Evolutionary conservation across 2,329 filamentous ascomycete genomes (phyloP).

Genomic region (Colletotrichum lentis): DNA sequence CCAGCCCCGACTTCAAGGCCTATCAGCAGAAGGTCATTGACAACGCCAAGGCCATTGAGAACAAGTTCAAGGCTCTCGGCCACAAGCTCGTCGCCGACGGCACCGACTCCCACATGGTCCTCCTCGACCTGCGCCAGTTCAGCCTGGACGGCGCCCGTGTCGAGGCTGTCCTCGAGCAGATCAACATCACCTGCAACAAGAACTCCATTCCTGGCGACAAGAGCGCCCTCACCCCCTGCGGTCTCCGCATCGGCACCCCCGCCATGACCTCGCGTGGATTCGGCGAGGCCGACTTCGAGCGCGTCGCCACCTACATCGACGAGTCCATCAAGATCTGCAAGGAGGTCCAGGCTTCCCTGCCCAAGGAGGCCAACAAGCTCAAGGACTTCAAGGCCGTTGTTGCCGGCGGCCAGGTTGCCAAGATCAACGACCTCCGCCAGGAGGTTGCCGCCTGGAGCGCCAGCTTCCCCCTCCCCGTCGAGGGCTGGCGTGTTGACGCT

Average conservation of each 20-base stretch:
- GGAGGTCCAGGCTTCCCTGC: constrained; percentile 82
- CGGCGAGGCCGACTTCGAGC: constrained; percentile 88
- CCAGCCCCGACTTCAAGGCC: constrained; percentile 86
- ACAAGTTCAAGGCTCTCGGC: constrained; percentile 82
- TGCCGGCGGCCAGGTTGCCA: constrained; percentile 75
- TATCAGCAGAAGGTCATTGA: constrained; percentile 93
- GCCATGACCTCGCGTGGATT: constrained; percentile 98
- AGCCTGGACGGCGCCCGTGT: constrained; percentile 92
- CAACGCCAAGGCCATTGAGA: constrained; percentile 92
- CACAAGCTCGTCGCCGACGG: constrained; percentile 96
- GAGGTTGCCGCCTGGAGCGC: constrained; percentile 89
- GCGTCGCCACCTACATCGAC: constrained; percentile 90
- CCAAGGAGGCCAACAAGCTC: constrained; percentile 98
- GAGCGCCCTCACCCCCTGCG: constrained; percentile 91
- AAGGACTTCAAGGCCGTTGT: constrained; percentile 99
- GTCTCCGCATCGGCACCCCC: constrained; percentile 94
- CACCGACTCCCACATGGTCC: constrained; percentile 97
- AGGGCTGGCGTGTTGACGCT: constrained; percentile 72
- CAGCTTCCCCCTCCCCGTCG: constrained; percentile 90
- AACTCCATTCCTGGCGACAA: constrained; percentile 98
- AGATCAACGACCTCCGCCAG: constrained; percentile 86
- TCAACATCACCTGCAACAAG: constrained; percentile 99
- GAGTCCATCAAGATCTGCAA: constrained; percentile 87
- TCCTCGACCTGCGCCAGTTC: constrained; percentile 89
- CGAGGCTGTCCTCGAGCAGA: constrained; percentile 94